Percentiles rank a stretch among this genome's conserved stretches.
These are phyloP conservation scores for Amphirosellinia nigrospora DNA, from an alignment of 495 filamentous ascomycete genomes.

Conservation along the genomic window DNA sequence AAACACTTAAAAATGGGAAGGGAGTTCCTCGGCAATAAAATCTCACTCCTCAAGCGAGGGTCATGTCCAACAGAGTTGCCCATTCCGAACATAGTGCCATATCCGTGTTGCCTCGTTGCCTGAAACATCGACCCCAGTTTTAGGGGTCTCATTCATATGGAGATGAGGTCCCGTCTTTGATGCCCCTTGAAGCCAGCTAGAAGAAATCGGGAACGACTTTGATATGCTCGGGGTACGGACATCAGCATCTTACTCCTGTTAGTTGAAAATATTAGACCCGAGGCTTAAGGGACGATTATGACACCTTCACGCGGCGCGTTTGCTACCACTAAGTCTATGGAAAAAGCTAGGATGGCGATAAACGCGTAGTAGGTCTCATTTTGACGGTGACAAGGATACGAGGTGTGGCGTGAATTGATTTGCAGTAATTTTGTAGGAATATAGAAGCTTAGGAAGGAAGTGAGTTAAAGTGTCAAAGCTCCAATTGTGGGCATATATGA, in stretches of 20 bases:
- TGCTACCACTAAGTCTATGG: background rate
- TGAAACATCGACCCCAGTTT: background rate
- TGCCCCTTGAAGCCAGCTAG: background rate
- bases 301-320: background rate
- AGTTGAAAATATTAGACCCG: background rate
- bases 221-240: background rate
- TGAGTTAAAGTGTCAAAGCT: background rate
- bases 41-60: no score
- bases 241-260: background rate
- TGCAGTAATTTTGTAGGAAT: background rate
- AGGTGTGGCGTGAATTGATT: background rate
- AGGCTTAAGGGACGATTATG: background rate
- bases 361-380: background rate
- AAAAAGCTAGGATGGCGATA: background rate
- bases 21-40: no score
- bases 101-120: background rate
- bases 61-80: no score
- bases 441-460: background rate
- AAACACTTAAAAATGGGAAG: no score
- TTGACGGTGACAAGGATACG: background rate
- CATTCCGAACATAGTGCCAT: background rate
- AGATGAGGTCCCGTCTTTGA: background rate
- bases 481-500: background rate
- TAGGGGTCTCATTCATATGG: background rate
- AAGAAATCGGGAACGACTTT: background rate